Base-by-base conservation (phyloP, 441 rosid species). In the Gossypium schwendimanii region DNA sequence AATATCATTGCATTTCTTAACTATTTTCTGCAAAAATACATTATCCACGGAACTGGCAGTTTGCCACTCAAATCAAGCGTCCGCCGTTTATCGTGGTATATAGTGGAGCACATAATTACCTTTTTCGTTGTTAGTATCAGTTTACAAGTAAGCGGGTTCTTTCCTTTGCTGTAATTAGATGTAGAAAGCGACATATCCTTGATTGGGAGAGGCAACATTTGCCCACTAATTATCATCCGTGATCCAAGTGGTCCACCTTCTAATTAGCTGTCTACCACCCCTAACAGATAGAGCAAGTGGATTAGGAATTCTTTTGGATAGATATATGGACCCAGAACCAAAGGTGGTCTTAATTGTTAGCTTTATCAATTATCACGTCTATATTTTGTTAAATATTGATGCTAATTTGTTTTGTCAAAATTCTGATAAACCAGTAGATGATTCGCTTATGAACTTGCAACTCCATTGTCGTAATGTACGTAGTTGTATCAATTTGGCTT, bases 231-330 rank as follows among this genome's bases (percentile, higher is more conserved):
- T 15, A 53, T 31, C 36, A 31, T 31, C 36, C 36, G 36, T 31
- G 36, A 31, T 69, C 71, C 18, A 11, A 28, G 72, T 36, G 74
- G 74, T 69, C 79, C n/a, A 54, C 70, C 59, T 17, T 15, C 9
- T 54, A 28, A 80, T 15, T 53, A 78, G 82, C 74, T 80, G 81
- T 78, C 73, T 61, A 73, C 84, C 81, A 76, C 74, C 2, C 28
- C 10, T 49, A 7, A 8, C 20, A 49, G 59, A 49, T 26, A 26
- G 15, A 5, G 41, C 14, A 8, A n/a, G 28, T 18, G 49, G 50
- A 18, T 53, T 33, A 17, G 62, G 72, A 68, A 53, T 17, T 21
- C 39, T 50, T 50, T 11, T 15, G 45, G 45, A 26, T 28, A 15
- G 60, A 49, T 77, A 67, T 49, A 53, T 49, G 71, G 2, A 63